These are phyloP conservation scores for Clohesyomyces aquaticus DNA, from an alignment of 495 filamentous ascomycete species.

Conservation along the genomic window DNA sequence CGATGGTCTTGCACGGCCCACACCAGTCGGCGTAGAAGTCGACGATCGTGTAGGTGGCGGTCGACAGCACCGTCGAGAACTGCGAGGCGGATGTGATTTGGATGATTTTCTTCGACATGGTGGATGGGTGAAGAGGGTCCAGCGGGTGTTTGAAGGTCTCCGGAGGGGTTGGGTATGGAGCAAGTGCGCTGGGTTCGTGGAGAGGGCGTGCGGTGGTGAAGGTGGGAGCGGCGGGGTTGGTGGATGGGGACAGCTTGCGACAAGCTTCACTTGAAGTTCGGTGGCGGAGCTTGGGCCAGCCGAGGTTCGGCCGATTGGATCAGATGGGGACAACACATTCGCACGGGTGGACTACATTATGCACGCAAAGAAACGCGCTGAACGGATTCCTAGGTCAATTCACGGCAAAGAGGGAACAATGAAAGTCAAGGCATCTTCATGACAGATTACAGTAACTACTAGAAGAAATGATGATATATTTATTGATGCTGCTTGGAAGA, in stretches of 20 bases:
- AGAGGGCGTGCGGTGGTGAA: neutral
- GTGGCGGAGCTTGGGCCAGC: neutral
- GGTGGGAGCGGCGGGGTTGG: slow-evolving; percentile 23
- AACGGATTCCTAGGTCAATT: too few species aligned
- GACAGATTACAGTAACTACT: too few species aligned
- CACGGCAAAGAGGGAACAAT: too few species aligned
- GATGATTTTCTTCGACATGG: slow-evolving; percentile 27
- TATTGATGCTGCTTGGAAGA: too few species aligned
- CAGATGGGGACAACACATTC: neutral
- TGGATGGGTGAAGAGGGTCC: neutral
- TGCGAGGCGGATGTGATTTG: slow-evolving; percentile 29
- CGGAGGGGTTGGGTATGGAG: neutral
- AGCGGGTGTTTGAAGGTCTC: neutral
- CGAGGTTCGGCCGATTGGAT: slow-evolving; percentile 5
- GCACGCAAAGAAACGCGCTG: too few species aligned
- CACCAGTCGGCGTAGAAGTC: slow-evolving; percentile 47
- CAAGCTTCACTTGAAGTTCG: neutral
- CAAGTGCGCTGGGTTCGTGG: neutral
- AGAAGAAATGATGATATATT: too few species aligned
- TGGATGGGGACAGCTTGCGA: slow-evolving; percentile 29
- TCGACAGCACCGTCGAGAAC: slow-evolving; percentile 32
- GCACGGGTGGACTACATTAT: neutral
- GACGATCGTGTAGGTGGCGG: slow-evolving; percentile 37
- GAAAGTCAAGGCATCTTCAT: too few species aligned
- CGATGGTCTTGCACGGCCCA: slow-evolving; percentile 44